A percentile compares a stretch with the other conserved stretches of the same genome.
Evolutionary conservation across 352 stramenopile species (phyloP).

Genomic region (Pythium myriotylum): DNA sequence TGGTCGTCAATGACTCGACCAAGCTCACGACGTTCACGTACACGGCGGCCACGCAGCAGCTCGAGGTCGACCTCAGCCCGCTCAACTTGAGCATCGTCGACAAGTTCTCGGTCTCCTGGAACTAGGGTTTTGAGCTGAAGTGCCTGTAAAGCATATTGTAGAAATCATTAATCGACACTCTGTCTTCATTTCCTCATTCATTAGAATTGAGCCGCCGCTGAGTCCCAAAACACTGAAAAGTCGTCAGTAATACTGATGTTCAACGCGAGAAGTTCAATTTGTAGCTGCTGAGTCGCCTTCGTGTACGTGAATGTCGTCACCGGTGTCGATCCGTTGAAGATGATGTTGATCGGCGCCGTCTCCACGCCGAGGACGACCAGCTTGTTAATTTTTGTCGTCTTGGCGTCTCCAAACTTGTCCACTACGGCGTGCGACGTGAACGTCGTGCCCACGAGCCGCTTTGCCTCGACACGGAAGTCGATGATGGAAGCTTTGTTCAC

Average conservation of each 20-base stretch:
- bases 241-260: not conserved
- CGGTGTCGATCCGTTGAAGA: constrained; percentile 1
- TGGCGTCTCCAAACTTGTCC: constrained; percentile 25
- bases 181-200: too few relatives aligned
- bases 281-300: constrained; percentile 21
- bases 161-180: too few relatives aligned
- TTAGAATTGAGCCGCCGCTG: too few relatives aligned
- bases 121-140: too few relatives aligned
- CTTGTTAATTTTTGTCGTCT: constrained; percentile 22
- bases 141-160: too few relatives aligned
- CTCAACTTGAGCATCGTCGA: constrained; percentile 28
- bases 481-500: constrained; percentile 34
- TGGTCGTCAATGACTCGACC: constrained; percentile 10
- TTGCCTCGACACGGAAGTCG: constrained; percentile 25
- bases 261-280: constrained; percentile 24
- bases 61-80: constrained; percentile 34
- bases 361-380: constrained; percentile 31
- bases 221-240: too few relatives aligned
- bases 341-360: not conserved
- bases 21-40: constrained; percentile 20
- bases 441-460: not conserved
- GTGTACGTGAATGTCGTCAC: constrained; percentile 18
- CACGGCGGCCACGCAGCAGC: constrained; percentile 20
- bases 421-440: constrained; percentile 25
- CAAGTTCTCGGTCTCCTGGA: constrained; percentile 18